Evolutionary conservation across 345 rosid genomes (phyloP).

Genomic region (Capsella bursapastoris): DNA sequence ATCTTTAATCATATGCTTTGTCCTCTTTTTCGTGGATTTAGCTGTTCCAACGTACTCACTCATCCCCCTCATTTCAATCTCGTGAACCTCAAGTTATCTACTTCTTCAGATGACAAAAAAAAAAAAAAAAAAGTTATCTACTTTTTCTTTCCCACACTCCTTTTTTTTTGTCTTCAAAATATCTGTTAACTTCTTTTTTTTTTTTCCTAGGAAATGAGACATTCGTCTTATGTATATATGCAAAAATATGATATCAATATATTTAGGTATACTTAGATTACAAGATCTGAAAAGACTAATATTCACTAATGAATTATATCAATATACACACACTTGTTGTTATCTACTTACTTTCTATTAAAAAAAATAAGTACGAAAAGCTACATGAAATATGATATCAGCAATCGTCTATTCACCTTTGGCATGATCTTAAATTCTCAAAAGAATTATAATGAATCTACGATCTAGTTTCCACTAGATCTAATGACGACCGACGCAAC

Average conservation of each 20-base stretch:
- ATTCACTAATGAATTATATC: not conserved
- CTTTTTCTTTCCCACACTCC: not conserved
- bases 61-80: constrained; percentile 21
- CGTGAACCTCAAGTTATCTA: constrained; percentile 41
- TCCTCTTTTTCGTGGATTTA: constrained; percentile 32
- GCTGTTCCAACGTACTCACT: constrained; percentile 36
- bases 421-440: constrained; percentile 16
- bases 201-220: not conserved
- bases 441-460: not conserved
- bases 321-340: not conserved
- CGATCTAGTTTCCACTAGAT: constrained; percentile 32
- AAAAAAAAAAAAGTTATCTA: constrained; percentile 15
- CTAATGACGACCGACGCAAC: constrained; percentile 30
- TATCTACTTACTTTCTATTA: not conserved
- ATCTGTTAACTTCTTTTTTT: not conserved
- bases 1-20: constrained; percentile 26
- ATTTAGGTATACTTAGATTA: not conserved
- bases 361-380: not conserved
- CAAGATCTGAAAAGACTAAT: not conserved
- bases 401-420: constrained; percentile 5
- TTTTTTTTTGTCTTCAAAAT: not conserved
- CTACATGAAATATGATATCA: constrained; percentile 1
- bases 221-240: not conserved
- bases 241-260: not conserved
- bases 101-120: not conserved